Evolutionary conservation across 1,284 basidiomycete genomes (phyloP), one percentile per base, ranked within the genome.

Genomic region (Cutaneotrichosporon sp.): DNA sequence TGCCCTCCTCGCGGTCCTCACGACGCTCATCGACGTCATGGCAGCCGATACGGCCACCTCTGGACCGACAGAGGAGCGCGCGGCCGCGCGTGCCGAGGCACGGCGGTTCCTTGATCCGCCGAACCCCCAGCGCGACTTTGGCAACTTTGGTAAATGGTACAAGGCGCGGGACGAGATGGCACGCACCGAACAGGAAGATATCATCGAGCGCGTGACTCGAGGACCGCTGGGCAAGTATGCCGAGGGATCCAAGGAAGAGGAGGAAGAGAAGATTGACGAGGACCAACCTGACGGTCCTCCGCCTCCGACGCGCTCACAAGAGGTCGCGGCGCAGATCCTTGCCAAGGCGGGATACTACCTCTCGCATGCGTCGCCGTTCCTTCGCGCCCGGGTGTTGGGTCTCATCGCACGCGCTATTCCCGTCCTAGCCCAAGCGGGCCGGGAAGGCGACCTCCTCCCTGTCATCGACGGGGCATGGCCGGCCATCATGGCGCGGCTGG

Each of bases 381-480:
- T 97, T 63, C 89, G 93, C 8, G 86, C 90, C 0, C 87, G 88
- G 22, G 91, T 96, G 57, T 83, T 97, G 34, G 81, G 83, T 3
- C 84, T 97, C 14, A 83, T 97, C 34, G 82, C 85, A 11, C 85
- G 86, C 2, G 87, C 92, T 1, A 86, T 90, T 4, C 85, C 89
- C 0, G 87, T 93, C 10, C 83, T 97, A 22, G 86, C 89, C 0
- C 64, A 72, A 2, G 71, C 73, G 2, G 73, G 74, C 26, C 72
- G 80, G 1, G 87, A 89, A 69, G 86, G 87, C 11, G 86, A 89
- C 21, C 84, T 96, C 18, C 84, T 97, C 51, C 90, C 92, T 0
- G 84, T 89, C 10, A 86, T 97, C 56, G 90, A 97, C 77, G 84
- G 85, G 32, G 89, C 90, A 1, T 97, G 94, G 94, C 90, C 91